Conservation (phyloP, 176 grass and related monocot genomes). For the Eleusine indica region DNA sequence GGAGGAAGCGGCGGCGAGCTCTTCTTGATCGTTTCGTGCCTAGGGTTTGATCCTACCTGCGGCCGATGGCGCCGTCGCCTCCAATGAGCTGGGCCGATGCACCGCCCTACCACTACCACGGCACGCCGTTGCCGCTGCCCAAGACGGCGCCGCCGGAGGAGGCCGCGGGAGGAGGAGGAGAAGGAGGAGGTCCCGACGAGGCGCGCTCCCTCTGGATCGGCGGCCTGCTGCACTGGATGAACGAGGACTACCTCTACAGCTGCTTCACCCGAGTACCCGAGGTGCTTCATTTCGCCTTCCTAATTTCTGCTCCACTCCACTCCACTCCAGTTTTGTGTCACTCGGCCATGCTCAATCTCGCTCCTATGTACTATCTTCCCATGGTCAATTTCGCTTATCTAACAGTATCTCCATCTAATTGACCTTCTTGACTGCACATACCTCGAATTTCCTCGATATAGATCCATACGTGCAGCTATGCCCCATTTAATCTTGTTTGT, state of each 20-base stretch:
- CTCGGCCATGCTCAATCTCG: neutral
- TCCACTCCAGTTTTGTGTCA: neutral
- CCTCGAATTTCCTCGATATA: neutral
- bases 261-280: conserved; percentile 36
- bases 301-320: neutral
- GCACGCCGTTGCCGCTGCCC: neutral
- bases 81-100: conserved; percentile 28
- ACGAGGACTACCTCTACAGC: conserved; percentile 52
- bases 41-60: conserved; percentile 10
- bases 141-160: neutral
- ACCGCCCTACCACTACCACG: conserved; percentile 38
- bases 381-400: neutral
- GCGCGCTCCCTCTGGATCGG: conserved; percentile 41
- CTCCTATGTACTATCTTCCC: neutral
- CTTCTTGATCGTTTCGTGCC: neutral
- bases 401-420: neutral
- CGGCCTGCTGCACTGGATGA: conserved; percentile 53
- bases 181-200: neutral
- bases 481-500: neutral
- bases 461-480: neutral
- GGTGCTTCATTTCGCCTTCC: neutral
- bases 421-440: neutral
- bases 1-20: neutral
- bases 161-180: neutral
- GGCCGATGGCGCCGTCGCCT: neutral